Conservation (phyloP, 352 stramenopile genomes). For the Phytopythium mirpurense region DNA sequence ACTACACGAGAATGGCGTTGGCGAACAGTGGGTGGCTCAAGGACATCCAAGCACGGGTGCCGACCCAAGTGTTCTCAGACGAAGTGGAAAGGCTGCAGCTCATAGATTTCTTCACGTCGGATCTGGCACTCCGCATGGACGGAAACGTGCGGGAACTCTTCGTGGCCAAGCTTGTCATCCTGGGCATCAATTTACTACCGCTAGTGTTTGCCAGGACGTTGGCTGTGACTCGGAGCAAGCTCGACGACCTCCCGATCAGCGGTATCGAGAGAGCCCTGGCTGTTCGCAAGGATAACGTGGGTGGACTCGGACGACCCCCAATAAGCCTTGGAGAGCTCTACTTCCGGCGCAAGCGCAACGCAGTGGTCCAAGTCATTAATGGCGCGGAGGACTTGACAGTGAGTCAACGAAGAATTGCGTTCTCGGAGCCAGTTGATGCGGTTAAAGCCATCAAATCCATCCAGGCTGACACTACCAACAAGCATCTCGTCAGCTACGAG, state of each 20-base stretch:
- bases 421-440: too few species aligned
- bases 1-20: too few species aligned
- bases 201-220: conserved; percentile 17
- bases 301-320: conserved; percentile 12
- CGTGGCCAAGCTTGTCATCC: conserved; percentile 20
- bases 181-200: conserved; percentile 22
- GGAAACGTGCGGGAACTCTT: conserved; percentile 19
- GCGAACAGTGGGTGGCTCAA: too few species aligned
- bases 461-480: background rate
- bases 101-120: conserved; percentile 16
- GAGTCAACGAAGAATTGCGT: too few species aligned
- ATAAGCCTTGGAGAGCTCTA: conserved; percentile 6
- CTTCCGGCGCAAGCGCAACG: background rate
- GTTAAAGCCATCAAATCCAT: background rate
- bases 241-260: background rate
- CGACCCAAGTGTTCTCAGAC: too few species aligned
- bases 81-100: background rate
- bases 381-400: background rate
- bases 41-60: too few species aligned
- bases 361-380: background rate
- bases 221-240: background rate
- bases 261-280: background rate
- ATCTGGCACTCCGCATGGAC: conserved; percentile 11
- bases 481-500: conserved; percentile 9
- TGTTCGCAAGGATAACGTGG: background rate